Percentiles rank a stretch among this genome's conserved stretches.
Evolutionary conservation across 768 basidiomycete species (phyloP).

Genomic region (Pluteus cervinus): DNA sequence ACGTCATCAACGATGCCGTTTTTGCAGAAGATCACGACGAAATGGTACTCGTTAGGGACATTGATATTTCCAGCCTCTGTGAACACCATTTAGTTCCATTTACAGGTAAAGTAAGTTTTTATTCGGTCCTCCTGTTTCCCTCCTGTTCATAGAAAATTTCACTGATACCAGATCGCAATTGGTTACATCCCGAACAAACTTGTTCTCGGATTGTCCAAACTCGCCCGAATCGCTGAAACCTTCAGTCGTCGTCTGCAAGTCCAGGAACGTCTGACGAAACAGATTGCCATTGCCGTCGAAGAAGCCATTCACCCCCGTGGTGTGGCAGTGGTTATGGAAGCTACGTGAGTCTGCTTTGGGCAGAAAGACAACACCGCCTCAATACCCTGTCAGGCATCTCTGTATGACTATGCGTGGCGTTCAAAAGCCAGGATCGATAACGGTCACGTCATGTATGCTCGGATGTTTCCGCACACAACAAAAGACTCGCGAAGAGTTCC

Average conservation of each 20-base stretch:
- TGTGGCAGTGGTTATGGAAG: constrained; percentile 99
- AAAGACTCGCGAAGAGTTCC: constrained; percentile 96
- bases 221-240: constrained; percentile 95
- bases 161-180: constrained; percentile 73
- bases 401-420: constrained; percentile 99
- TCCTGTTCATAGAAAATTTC: constrained; percentile 10
- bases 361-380: constrained; percentile 1
- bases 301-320: constrained; percentile 97
- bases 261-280: constrained; percentile 95
- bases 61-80: constrained; percentile 94
- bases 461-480: constrained; percentile 98
- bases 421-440: constrained; percentile 94
- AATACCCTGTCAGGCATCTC: constrained; percentile 58
- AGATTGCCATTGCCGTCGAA: constrained; percentile 96
- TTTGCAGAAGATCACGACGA: constrained; percentile 99
- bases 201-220: constrained; percentile 92
- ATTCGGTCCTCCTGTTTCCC: constrained; percentile 8
- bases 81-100: constrained; percentile 99
- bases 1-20: constrained; percentile 97
- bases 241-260: constrained; percentile 95
- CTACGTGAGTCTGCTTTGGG: constrained; percentile 57
- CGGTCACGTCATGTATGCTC: constrained; percentile 96
- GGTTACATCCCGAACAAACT: constrained; percentile 95
- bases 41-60: constrained; percentile 97
- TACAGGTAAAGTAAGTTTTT: constrained; percentile 91